Evolutionary conservation across 371 early-diverging fungal species (phyloP), one percentile per base, ranked within the genome.

Genomic region (Mortierella sp.): DNA sequence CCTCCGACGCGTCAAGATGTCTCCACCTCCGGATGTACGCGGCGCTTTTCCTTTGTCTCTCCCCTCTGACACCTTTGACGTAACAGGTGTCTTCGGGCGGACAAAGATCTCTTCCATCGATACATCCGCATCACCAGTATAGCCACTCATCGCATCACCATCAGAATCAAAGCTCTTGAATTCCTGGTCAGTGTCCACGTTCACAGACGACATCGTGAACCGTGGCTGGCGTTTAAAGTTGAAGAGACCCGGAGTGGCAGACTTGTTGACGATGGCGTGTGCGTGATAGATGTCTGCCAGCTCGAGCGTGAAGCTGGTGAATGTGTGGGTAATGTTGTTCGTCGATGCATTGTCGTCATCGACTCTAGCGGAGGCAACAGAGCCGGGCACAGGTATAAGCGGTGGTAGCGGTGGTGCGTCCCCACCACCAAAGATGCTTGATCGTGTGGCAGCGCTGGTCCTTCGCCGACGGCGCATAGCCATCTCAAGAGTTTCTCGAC

Each of bases 401-500:
- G n/a, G n/a, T n/a, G n/a, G n/a, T n/a, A n/a, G n/a, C n/a, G n/a
- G n/a, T n/a, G n/a, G n/a, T n/a, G n/a, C n/a, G n/a, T 41, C 1
- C 34, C 6, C 15, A 43, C 61, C 7, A 49, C 58, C 52, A 11
- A 55, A 37, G 6, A 61, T 28, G 19, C 26, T 50, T 12, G 75
- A 56, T 27, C 69, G n/a, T n/a, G n/a, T 54, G 0, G 57, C 69
- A 6, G 69, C 56, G 51, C 69, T 68, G 37, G 63, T 67, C 49
- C 68, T 57, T 26, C 75, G 63, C n/a, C 75, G 68, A 39, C 69
- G 68, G 19, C 69, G 69, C 64, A 75, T 68, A 1, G 75, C 68
- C 75, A 75, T 75, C 48, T 75, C 75, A 2, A 75, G 64, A 0
- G 75, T 75, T 50, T 75, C 75, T 12, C 75, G 75, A 7, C 69